phyloP scores from a whole-genome alignment of 2,329 filamentous ascomycete genomes.

The Penicillium sp. region DNA sequence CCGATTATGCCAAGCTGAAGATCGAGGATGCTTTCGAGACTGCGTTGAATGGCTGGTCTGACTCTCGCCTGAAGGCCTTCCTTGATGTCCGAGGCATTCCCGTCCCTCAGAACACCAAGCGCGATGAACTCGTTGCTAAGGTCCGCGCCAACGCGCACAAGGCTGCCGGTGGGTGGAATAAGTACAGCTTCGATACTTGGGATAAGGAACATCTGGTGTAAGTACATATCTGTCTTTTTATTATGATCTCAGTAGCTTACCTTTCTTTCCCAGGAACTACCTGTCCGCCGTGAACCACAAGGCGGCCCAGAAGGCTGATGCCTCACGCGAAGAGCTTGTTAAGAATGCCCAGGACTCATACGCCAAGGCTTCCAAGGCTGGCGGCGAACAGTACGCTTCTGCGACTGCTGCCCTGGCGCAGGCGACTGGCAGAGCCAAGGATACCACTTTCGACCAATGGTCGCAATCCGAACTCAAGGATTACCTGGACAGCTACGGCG shows the following conservation, averaged over 20 bases:
- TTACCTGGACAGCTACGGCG: constrained; percentile 75
- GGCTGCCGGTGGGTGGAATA: constrained; percentile 63
- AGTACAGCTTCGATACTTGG: constrained; percentile 79
- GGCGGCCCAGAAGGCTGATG: constrained; percentile 60
- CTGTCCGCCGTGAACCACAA: constrained; percentile 50
- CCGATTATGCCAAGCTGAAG: constrained; percentile 62
- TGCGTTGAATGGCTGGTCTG: constrained; percentile 64
- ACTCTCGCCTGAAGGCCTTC: constrained; percentile 73
- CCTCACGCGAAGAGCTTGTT: constrained; percentile 70
- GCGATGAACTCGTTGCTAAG: constrained; percentile 68
- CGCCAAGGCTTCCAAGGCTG: constrained; percentile 46
- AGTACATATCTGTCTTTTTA: constrained; percentile 13
- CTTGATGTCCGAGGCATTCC: constrained; percentile 74
- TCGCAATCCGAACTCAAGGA: constrained; percentile 68
- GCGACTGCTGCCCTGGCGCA: constrained; percentile 68
- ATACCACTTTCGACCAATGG: constrained; percentile 69
- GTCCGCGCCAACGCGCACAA: constrained; percentile 73
- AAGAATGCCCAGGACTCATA: constrained; percentile 51
- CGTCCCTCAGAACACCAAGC: constrained; percentile 68
- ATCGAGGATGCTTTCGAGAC: constrained; percentile 65
- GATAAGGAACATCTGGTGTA: constrained; percentile 67
- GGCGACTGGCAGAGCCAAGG: constrained; percentile 64
- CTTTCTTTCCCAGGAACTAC: constrained; percentile 41
- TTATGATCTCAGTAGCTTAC: constrained; percentile 39
- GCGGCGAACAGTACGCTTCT: constrained; percentile 54